A percentile compares a stretch with the other conserved stretches of the same genome.
Conservation (phyloP, 768 basidiomycete species). For the Russula foetens region DNA sequence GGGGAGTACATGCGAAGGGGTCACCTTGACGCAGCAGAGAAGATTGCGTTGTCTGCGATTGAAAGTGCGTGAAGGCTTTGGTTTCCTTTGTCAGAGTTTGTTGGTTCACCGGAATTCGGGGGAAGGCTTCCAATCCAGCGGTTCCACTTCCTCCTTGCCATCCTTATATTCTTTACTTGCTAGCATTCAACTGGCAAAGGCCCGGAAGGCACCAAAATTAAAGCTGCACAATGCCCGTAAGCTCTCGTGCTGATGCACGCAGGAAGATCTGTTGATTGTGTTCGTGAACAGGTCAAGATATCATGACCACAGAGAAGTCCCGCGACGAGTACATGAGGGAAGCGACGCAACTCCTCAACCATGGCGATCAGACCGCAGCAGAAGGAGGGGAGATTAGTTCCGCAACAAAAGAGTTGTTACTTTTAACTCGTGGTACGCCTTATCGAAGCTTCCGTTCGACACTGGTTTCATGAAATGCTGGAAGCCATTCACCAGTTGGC, state of each 20-base stretch:
- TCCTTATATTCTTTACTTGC: constrained; percentile 79
- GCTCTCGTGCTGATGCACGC: constrained; percentile 25
- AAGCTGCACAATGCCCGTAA: constrained; percentile 65
- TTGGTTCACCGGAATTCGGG: constrained; percentile 17
- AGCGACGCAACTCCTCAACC: constrained; percentile 62
- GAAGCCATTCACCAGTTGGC: constrained; percentile 79
- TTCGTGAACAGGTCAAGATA: constrained; percentile 48
- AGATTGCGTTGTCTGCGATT: constrained; percentile 58
- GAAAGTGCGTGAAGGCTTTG: constrained; percentile 43
- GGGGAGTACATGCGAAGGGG: constrained; percentile 85
- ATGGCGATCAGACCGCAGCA: constrained; percentile 41
- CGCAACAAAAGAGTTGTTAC: constrained; percentile 40
- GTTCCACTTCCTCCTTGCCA: constrained; percentile 43
- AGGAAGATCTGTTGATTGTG: neutral
- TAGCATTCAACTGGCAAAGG: constrained; percentile 74
- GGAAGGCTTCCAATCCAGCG: constrained; percentile 46
- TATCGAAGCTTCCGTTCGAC: neutral
- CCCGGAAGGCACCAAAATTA: constrained; percentile 77
- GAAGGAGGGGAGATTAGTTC: constrained; percentile 53
- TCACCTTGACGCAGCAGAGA: constrained; percentile 66
- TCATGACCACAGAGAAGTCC: constrained; percentile 46
- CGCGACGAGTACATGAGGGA: constrained; percentile 65
- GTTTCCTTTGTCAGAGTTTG: neutral
- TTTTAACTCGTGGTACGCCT: constrained; percentile 55
- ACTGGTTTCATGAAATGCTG: constrained; percentile 1